These are phyloP conservation scores for Citrus sinensis DNA, from an alignment of 345 rosid genomes.

Conservation along the genomic window DVS_A1.0 CM039163.1:19221501-19222000, in stretches of 20 bases:
- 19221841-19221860: slow-evolving; percentile 36
- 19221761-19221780: slow-evolving; percentile 28
- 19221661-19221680: slow-evolving; percentile 25
- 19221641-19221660: slow-evolving; percentile 24
- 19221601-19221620: slow-evolving; percentile 34
- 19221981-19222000: slow-evolving; percentile 28
- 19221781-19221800: slow-evolving; percentile 29
- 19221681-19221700: slow-evolving; percentile 23
- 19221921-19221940: slow-evolving; percentile 34
- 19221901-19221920: slow-evolving; percentile 32
- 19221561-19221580: slow-evolving; percentile 31
- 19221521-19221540: slow-evolving; percentile 32
- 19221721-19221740: slow-evolving; percentile 27
- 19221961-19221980: slow-evolving; percentile 36
- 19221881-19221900: slow-evolving; percentile 28
- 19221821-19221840: slow-evolving; percentile 30
- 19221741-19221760: slow-evolving; percentile 20
- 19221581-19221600: slow-evolving; percentile 34
- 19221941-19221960: slow-evolving; percentile 29
- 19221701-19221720: slow-evolving; percentile 29
- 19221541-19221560: slow-evolving; percentile 38
- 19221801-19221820: slow-evolving; percentile 23
- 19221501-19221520: slow-evolving; percentile 16
- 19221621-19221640: slow-evolving; percentile 29
- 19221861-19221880: slow-evolving; percentile 22